Base-by-base conservation (phyloP, 306 rosid genomes). In the Cicer yamashitae region DNA sequence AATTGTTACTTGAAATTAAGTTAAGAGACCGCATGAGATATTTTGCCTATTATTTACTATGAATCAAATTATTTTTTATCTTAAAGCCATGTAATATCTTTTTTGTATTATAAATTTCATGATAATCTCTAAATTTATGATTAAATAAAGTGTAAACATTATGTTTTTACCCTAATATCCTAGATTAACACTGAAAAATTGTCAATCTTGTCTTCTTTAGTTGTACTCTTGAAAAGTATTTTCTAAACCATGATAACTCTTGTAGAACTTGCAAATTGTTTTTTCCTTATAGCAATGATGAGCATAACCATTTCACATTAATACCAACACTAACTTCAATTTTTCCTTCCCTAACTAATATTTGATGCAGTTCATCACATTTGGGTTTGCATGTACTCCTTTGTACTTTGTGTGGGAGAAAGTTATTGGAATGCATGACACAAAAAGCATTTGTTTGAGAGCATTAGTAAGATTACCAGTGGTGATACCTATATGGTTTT, bases 391-490 rank as follows among this genome's bases (percentile, higher is more conserved):
- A 7, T 94, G 96, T 62, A 94, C 97, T 6, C 98, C 98, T 8
- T 40, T 93, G 78, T 93, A 93, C 81, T 93, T 93, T 43, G 98
- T 93, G 59, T 93, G 98, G 98, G 98, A 93, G 91, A 93, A 93
- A 84, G 93, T 88, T 40, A 91, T 93, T 11, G 98, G 97, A 18
- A 93, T 93, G 97, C 98, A 93, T 43, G 96, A 89, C 77, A 87
- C 98, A 7, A 91, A 51, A 60, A 93, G 98, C 77, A 68, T 93
- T 1, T 93, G 90, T 43, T 3, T 88, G 46, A 84, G 98, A 83
- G 98, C 98, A 9, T 22, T 91, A 3, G 96, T 89, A 25, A 87
- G 98, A 70, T 74, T 93, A 18, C 98, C 98, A 0, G 96, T 93
- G 83, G 98, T 93, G 64, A 80, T 93, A 18, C 98, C 98, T 0